These are phyloP conservation scores for Fonsecaea nubica DNA, from an alignment of 2,329 filamentous ascomycete species.

Conservation along the genomic window DNA sequence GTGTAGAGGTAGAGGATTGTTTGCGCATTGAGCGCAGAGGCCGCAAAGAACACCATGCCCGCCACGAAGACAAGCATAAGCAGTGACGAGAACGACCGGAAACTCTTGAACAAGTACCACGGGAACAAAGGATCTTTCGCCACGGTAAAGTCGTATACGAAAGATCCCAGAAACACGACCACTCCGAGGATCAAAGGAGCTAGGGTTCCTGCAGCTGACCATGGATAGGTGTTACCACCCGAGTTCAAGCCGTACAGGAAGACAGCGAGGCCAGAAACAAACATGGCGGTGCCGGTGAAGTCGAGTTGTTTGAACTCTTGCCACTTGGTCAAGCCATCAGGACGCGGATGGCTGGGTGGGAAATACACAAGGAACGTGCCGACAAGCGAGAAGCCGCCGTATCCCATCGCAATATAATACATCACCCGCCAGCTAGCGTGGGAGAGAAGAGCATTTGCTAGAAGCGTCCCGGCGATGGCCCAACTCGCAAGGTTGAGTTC, in stretches of 20 bases:
- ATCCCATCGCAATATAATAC: slow-evolving; percentile 60
- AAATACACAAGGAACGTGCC: slow-evolving; percentile 57
- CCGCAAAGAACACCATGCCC: slow-evolving; percentile 35
- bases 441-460: slow-evolving; percentile 32
- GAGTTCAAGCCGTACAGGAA: slow-evolving; percentile 55
- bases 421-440: slow-evolving; percentile 64
- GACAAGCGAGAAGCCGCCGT: slow-evolving; percentile 59
- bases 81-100: slow-evolving; percentile 32
- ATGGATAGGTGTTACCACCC: slow-evolving; percentile 44
- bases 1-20: slow-evolving; percentile 33
- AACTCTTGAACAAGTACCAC: slow-evolving; percentile 41
- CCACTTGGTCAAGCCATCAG: slow-evolving; percentile 51
- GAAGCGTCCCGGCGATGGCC: slow-evolving; percentile 31
- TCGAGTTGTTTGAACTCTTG: slow-evolving; percentile 58
- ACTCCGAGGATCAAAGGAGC: slow-evolving; percentile 52
- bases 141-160: slow-evolving; percentile 47
- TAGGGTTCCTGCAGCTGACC: slow-evolving; percentile 49
- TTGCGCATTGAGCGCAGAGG: slow-evolving; percentile 31
- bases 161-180: slow-evolving; percentile 48
- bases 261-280: slow-evolving; percentile 57
- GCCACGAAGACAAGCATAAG: slow-evolving; percentile 34
- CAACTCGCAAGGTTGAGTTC: slow-evolving; percentile 34
- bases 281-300: slow-evolving; percentile 59
- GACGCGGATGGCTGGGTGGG: slow-evolving; percentile 54
- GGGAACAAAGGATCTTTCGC: slow-evolving; percentile 56